Evolutionary conservation across 106 monocot species (phyloP), one percentile per base, ranked within the genome.

Genomic region (Dioscorea alata): DNA sequence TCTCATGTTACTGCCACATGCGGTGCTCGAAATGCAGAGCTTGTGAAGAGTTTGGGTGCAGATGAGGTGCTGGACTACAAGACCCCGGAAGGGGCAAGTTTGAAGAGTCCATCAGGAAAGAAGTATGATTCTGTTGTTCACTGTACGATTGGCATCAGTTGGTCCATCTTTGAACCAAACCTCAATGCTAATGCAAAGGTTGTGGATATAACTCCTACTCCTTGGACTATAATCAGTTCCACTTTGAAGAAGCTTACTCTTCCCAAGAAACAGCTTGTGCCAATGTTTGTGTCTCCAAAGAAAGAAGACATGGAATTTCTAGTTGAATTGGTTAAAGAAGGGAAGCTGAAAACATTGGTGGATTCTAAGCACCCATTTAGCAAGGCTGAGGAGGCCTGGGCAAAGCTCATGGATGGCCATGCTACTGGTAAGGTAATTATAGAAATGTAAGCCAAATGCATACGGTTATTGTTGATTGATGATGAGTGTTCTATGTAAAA

Each of bases 51-150:
- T n/a, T 33, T 84, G 6, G 79, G 84, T 7, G 79, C 84, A 0
- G 76, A 79, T 14, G 84, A 84, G 65, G 84, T 84, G 42, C 70
- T 84, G 18, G 84, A 84, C 63, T 84, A 84, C 70, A 84, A 71
- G 57, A 74, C 76, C 50, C 64, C 77, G 5, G 77, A 80, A 8
- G 80, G 84, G 56, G 60, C 65, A 1, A 32, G n/a, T 53, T 33
- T 85, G 62, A 81, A 49, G 58, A 85, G 80, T 33, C 77, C 81
- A 8, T 78, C 74, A 0, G 77, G 77, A 6, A 78, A 25, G 64
- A 66, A 49, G 49, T 84, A 84, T 59, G 76, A 84, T 22, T 50
- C 68, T 12, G 75, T 79, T 48, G 67, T 84, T 6, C 76, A 80
- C 16, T 80, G 84, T 49, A 61, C 80, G 0, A 48, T 56, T 4